Conservation (phyloP, 2,329 filamentous ascomycete species). For the Helotiales sp. region DNA sequence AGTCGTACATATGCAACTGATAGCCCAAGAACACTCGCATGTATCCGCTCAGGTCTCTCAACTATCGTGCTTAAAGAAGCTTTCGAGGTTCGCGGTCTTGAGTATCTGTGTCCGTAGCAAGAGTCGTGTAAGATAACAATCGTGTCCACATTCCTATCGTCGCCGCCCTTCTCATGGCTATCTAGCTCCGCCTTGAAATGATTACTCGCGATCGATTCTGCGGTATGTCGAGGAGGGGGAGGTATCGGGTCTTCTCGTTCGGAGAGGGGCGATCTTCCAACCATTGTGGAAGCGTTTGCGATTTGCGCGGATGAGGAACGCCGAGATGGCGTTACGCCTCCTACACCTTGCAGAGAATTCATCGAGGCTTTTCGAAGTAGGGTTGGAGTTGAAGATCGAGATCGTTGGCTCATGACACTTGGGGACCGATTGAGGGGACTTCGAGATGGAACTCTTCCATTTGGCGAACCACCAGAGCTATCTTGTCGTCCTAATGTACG, state of each 20-base stretch:
- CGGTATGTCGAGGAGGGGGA: constrained; percentile 44
- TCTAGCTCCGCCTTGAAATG: constrained; percentile 36
- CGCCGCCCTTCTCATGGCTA: constrained; percentile 26
- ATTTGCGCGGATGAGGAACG: constrained; percentile 45
- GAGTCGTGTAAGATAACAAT: constrained; percentile 88
- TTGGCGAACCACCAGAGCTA: constrained; percentile 25
- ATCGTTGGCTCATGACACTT: constrained; percentile 44
- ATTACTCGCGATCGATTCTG: constrained; percentile 42
- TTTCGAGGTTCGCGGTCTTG: constrained; percentile 76
- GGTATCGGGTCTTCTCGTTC: constrained; percentile 35
- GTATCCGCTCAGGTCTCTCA: constrained; percentile 88
- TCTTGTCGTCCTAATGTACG: constrained; percentile 16
- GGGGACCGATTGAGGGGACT: constrained; percentile 39
- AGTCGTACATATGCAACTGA: constrained; percentile 89
- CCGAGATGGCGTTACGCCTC: constrained; percentile 39
- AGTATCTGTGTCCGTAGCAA: constrained; percentile 92
- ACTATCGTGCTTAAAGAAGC: constrained; percentile 77
- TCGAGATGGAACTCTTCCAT: constrained; percentile 26
- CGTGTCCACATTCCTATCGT: constrained; percentile 52
- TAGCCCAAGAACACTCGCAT: constrained; percentile 78
- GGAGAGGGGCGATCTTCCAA: constrained; percentile 41
- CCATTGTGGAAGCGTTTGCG: constrained; percentile 36
- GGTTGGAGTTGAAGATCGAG: constrained; percentile 41
- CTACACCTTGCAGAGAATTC: constrained; percentile 42
- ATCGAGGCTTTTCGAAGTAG: constrained; percentile 43